Evolutionary conservation across 2,329 filamentous ascomycete species (phyloP).

Genomic region (Neocucurbitaria cava): DNA sequence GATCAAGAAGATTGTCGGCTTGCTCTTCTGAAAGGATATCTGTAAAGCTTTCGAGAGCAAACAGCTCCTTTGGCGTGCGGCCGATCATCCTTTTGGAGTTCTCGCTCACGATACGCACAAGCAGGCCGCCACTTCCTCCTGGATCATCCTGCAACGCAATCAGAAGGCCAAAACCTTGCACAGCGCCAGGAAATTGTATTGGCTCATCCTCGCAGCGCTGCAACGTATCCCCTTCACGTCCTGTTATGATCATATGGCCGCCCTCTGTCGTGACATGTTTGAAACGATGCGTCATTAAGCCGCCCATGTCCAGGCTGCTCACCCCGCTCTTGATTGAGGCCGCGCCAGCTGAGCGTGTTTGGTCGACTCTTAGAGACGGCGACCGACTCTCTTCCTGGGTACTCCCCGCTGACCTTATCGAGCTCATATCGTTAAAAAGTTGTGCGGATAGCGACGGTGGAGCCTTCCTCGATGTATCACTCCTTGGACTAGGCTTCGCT

Average conservation of each 20-base stretch:
- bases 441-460: conserved; percentile 34
- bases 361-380: conserved; percentile 28
- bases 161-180: conserved; percentile 81
- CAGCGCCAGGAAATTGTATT: conserved; percentile 82
- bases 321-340: conserved; percentile 43
- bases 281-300: conserved; percentile 74
- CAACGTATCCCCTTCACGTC: conserved; percentile 72
- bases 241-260: conserved; percentile 84
- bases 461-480: conserved; percentile 12
- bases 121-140: conserved; percentile 65
- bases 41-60: conserved; percentile 76
- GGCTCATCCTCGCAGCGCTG: conserved; percentile 91
- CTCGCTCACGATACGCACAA: conserved; percentile 79
- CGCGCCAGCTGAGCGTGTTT: conserved; percentile 31
- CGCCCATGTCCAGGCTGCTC: conserved; percentile 51
- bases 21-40: conserved; percentile 86
- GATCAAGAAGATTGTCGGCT: conserved; percentile 81
- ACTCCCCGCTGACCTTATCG: conserved; percentile 35
- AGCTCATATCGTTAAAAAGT: conserved; percentile 47
- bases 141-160: conserved; percentile 75
- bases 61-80: conserved; percentile 77
- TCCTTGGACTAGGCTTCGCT: conserved; percentile 5
- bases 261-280: conserved; percentile 77
- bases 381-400: conserved; percentile 26
- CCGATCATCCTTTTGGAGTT: conserved; percentile 79